These are phyloP conservation scores for Colletotrichum godetiae DNA, from an alignment of 2,329 filamentous ascomycete species.

Conservation along the genomic window DNA sequence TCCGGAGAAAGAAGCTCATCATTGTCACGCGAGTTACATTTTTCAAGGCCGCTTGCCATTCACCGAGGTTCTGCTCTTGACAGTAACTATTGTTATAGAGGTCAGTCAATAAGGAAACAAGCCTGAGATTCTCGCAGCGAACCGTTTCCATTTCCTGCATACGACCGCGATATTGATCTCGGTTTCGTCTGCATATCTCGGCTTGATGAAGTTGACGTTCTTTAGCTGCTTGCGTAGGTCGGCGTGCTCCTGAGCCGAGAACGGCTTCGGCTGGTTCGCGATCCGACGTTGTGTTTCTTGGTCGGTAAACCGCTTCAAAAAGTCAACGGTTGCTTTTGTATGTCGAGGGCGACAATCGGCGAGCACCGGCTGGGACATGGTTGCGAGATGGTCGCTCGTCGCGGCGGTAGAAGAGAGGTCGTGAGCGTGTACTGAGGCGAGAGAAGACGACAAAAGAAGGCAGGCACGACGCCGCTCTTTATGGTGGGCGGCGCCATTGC, in stretches of 20 bases:
- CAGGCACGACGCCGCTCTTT: conserved; percentile 6
- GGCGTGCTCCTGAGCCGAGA: conserved; percentile 38
- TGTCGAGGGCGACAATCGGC: not conserved
- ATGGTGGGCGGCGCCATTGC: not conserved
- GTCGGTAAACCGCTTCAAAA: conserved; percentile 23
- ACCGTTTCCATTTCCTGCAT: conserved; percentile 39
- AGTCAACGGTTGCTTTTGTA: conserved; percentile 19
- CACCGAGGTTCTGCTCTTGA: conserved; percentile 29
- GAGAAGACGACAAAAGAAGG: not conserved
- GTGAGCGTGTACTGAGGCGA: not conserved
- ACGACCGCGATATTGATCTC: conserved; percentile 26
- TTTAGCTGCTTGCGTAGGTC: conserved; percentile 35
- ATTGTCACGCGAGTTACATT: conserved; percentile 35
- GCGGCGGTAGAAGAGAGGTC: not conserved
- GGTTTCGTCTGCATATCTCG: not conserved
- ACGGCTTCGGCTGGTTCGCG: conserved; percentile 22
- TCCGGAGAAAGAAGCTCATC: conserved; percentile 42
- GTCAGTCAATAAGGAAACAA: conserved; percentile 21
- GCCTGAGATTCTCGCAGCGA: not conserved
- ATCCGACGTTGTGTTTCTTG: conserved; percentile 3
- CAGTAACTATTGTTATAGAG: conserved; percentile 14
- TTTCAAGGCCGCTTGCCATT: conserved; percentile 37
- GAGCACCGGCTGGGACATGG: not conserved
- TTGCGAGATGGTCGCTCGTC: not conserved
- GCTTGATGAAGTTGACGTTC: conserved; percentile 38